Conservation (phyloP, 257 asterid species). For the Nicotiana knightiana region DNA sequence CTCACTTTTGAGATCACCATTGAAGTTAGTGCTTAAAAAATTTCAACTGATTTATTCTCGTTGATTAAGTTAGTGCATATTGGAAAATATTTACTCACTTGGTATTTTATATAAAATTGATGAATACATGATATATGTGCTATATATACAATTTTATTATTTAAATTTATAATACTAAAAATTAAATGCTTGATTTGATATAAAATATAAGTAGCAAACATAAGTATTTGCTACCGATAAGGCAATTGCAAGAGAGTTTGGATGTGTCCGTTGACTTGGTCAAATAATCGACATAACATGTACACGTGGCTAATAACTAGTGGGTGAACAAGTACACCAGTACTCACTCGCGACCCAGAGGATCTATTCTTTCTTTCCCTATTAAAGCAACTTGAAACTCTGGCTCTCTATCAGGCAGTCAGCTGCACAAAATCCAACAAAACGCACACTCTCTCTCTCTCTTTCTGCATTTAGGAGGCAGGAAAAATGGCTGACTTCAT, state of each 20-base stretch:
- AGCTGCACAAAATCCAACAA: not conserved
- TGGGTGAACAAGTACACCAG: not conserved
- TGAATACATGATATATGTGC: too few species aligned
- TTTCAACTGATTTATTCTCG: too few species aligned
- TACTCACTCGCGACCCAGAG: not conserved
- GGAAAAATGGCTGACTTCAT: slow-evolving; percentile 14
- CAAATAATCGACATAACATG: not conserved
- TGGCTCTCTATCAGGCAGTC: not conserved
- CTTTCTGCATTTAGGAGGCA: not conserved
- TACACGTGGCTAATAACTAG: not conserved
- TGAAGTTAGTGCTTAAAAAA: too few species aligned
- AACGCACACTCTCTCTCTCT: not conserved
- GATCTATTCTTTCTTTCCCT: not conserved
- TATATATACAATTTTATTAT: too few species aligned
- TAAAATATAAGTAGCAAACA: too few species aligned
- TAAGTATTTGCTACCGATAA: not conserved
- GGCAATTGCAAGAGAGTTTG: not conserved
- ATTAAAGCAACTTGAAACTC: not conserved
- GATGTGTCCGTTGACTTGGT: not conserved
- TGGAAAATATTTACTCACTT: too few species aligned
- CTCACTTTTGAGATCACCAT: too few species aligned
- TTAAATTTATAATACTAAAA: too few species aligned
- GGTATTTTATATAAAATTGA: too few species aligned
- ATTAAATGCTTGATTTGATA: too few species aligned
- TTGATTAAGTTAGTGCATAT: too few species aligned